Base-by-base conservation (phyloP, 2,329 filamentous ascomycete genomes). In the Intubia oerlemansii region DNA sequence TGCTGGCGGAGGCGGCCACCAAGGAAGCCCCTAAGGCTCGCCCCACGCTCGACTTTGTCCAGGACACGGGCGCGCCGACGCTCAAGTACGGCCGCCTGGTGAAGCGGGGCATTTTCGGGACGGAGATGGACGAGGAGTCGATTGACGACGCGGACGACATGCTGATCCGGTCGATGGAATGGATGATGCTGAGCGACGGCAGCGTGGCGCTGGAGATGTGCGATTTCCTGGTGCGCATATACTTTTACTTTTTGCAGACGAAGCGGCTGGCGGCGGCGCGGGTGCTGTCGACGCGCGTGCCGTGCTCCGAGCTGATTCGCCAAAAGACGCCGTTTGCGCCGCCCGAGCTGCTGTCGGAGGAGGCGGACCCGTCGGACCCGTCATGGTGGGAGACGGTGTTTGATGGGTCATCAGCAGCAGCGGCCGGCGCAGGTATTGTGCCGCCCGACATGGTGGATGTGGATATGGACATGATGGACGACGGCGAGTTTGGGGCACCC, bases 101-200 rank as follows among this genome's bases (percentile, higher is more conserved):
- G 31, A 69, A 62, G 43, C 54, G 62, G 5, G 68, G 76, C 34
- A 78, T 91, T 42, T 66, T 84, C 30, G 70, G 72, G 4, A 64
- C 67, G 2, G 57, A 67, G 49, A 51, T 56, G 4, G 65, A 68
- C 7, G 2, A 57, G 68, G 50, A 52, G 54, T 11, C 14, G 2
- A 52, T 71, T 8, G 59, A 68, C 7, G 50, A 59, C 24, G 66
- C 75, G 34, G 73, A 85, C 36, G 66, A 74, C 39, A 49, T 61
- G 19, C 59, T 92, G 29, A 80, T 93, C 25, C 65, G 75, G 32
- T 71, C 77, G 21, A 53, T 93, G 34, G 78, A 90, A 43, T 95
- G 85, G 84, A 72, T 85, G 45, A 54, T 79, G 33, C 61, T 79
- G 32, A 63, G 85, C 7, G 66, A 76, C 28, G 73, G 42, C 3